Percentiles rank a stretch among this genome's conserved stretches.
These are phyloP conservation scores for Pterocarpus santalinus DNA, from an alignment of 306 rosid genomes.

Conservation along the genomic window DNA sequence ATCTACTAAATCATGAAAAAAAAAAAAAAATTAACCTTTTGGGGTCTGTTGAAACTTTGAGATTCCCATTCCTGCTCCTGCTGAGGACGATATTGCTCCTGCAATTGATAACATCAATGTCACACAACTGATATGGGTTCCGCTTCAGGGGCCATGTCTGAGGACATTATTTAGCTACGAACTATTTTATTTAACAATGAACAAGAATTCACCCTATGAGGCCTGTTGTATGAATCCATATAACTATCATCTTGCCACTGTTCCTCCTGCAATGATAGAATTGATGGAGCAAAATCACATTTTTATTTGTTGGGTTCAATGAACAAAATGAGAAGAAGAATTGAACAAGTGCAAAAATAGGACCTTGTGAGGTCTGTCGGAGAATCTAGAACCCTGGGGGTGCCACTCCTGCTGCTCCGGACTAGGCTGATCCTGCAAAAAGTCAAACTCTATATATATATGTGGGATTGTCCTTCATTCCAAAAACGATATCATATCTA, in stretches of 20 bases:
- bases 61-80: conserved; percentile 42
- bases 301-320: neutral
- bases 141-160: no score
- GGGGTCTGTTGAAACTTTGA: conserved; percentile 23
- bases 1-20: neutral
- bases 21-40: conserved; percentile 41
- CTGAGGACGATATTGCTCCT: conserved; percentile 49
- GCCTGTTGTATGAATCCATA: neutral
- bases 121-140: neutral
- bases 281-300: neutral
- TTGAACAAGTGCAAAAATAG: conserved; percentile 15
- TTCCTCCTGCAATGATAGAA: conserved; percentile 18
- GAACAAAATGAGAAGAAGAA: neutral
- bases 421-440: conserved; percentile 54
- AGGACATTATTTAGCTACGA: neutral
- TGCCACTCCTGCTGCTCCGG: conserved; percentile 53
- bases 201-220: conserved; percentile 10
- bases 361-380: conserved; percentile 62
- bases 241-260: conserved; percentile 26
- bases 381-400: conserved; percentile 54
- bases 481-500: no score
- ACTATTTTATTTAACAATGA: neutral
- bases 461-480: no score
- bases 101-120: neutral
- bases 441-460: no score